Percentiles rank a stretch among this genome's conserved stretches.
phyloP scores from a whole-genome alignment of 2,329 filamentous ascomycete genomes.

The Monilinia polystroma region DNA sequence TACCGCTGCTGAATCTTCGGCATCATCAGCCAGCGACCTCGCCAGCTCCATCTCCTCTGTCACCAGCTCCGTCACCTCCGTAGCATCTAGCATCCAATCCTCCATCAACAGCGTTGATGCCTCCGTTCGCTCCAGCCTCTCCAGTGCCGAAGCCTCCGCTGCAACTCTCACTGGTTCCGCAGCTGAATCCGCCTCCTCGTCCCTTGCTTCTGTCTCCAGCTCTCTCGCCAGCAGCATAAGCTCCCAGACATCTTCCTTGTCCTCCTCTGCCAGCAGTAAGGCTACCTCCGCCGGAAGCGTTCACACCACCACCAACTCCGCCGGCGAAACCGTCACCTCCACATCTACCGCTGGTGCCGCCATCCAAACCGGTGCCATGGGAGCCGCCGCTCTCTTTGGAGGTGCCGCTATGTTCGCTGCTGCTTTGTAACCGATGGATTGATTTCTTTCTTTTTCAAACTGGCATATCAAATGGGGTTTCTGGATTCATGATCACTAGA shows the following conservation, averaged over 20 bases:
- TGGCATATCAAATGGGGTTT: background rate
- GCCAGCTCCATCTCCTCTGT: slow-evolving; percentile 18
- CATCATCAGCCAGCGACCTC: background rate
- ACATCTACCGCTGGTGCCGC: slow-evolving; percentile 29
- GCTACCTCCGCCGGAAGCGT: slow-evolving; percentile 9
- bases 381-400: slow-evolving; percentile 36
- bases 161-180: slow-evolving; percentile 16
- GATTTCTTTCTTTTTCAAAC: background rate
- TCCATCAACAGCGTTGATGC: slow-evolving; percentile 5
- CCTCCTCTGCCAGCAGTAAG: slow-evolving; percentile 20
- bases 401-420: slow-evolving; percentile 35
- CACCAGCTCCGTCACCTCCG: background rate
- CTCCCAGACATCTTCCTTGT: slow-evolving; percentile 21
- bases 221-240: slow-evolving; percentile 21
- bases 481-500: background rate
- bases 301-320: slow-evolving; percentile 13
- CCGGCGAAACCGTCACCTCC: slow-evolving; percentile 10
- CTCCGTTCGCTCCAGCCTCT: slow-evolving; percentile 10
- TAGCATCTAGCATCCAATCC: background rate
- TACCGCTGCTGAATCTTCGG: background rate
- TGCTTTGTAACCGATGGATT: slow-evolving; percentile 30
- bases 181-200: slow-evolving; percentile 23
- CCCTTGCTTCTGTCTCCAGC: slow-evolving; percentile 19
- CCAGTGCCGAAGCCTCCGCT: background rate
- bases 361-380: slow-evolving; percentile 35